Conservation (phyloP, 352 stramenopile genomes). For the Albugo laibachii region DNA sequence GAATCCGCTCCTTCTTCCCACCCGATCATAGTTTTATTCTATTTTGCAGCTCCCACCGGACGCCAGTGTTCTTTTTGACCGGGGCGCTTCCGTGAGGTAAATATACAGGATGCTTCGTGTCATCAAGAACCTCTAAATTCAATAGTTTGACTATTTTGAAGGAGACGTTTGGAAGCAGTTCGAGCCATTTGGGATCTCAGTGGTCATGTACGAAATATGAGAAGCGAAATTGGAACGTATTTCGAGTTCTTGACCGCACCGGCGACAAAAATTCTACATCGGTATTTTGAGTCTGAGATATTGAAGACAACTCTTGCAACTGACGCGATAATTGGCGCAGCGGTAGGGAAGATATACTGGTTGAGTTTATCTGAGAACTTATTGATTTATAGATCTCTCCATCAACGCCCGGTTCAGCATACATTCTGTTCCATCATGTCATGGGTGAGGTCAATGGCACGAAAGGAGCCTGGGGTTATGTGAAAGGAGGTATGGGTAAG, state of each 20-base stretch:
- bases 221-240: constrained; percentile 57
- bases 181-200: constrained; percentile 43
- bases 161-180: constrained; percentile 36
- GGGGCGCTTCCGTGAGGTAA: constrained; percentile 20
- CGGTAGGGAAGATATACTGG: constrained; percentile 13
- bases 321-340: constrained; percentile 80
- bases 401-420: constrained; percentile 69
- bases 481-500: constrained; percentile 76
- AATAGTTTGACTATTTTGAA: constrained; percentile 3
- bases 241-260: constrained; percentile 79
- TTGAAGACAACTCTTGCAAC: constrained; percentile 83
- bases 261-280: constrained; percentile 72
- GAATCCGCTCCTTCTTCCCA: background rate
- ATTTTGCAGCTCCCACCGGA: constrained; percentile 34
- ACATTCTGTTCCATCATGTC: constrained; percentile 84
- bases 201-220: constrained; percentile 40
- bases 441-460: constrained; percentile 82
- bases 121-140: background rate
- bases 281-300: constrained; percentile 81
- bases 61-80: constrained; percentile 42
- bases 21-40: background rate
- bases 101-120: background rate
- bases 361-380: background rate
- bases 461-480: constrained; percentile 78
- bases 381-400: constrained; percentile 29